Evolutionary conservation across 768 basidiomycete genomes (phyloP).

Genomic region (Phanerodontia chrysosporium): DNA sequence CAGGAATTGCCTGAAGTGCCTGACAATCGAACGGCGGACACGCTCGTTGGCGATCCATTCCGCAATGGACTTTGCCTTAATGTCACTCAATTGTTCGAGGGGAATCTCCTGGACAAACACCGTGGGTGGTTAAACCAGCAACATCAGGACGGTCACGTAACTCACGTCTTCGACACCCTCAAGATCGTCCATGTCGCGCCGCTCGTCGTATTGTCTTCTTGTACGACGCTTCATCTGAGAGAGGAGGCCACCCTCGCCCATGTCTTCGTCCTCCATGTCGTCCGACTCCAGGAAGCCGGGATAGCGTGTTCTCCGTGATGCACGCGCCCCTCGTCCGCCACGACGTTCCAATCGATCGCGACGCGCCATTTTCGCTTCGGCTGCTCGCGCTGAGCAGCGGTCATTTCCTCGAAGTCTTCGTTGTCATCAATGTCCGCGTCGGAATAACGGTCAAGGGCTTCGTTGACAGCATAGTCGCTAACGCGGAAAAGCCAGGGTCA

Average conservation of each 20-base stretch:
- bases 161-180: slow-evolving; percentile 85
- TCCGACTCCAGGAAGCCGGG: slow-evolving; percentile 88
- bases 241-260: slow-evolving; percentile 53
- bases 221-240: slow-evolving; percentile 79
- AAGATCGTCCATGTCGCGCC: slow-evolving; percentile 84
- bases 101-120: slow-evolving; percentile 71
- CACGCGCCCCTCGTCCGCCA: slow-evolving; percentile 67
- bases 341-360: slow-evolving; percentile 74
- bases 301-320: slow-evolving; percentile 73
- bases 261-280: slow-evolving; percentile 69
- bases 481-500: slow-evolving; percentile 22
- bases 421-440: slow-evolving; percentile 85
- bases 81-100: slow-evolving; percentile 92
- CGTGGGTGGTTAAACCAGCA: slow-evolving; percentile 7
- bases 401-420: slow-evolving; percentile 61
- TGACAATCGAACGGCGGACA: slow-evolving; percentile 84
- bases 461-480: slow-evolving; percentile 82
- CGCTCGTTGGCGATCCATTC: slow-evolving; percentile 97
- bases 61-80: slow-evolving; percentile 94
- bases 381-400: slow-evolving; percentile 66
- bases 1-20: slow-evolving; percentile 92
- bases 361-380: slow-evolving; percentile 83
- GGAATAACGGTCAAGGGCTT: slow-evolving; percentile 81
- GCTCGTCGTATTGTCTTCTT: slow-evolving; percentile 91
- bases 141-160: slow-evolving; percentile 10